phyloP scores from a whole-genome alignment of 164 flowering plant genomes.

The Saururus chinensis region DNA sequence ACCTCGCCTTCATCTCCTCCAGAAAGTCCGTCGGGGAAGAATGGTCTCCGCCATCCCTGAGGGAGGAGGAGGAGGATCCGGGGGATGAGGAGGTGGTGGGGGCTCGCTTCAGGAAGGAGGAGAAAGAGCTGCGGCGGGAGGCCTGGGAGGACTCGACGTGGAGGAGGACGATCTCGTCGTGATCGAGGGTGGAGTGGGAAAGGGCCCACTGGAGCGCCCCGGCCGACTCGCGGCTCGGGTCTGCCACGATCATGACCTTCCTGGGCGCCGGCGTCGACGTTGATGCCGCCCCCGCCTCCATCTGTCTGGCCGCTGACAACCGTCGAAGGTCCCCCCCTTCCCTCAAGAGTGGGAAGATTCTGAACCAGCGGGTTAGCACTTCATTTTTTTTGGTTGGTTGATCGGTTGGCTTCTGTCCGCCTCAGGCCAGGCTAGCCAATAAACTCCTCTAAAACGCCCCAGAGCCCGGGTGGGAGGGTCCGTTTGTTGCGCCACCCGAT shows the following conservation, averaged over 20 bases:
- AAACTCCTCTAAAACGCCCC: too few relatives aligned
- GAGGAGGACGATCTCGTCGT: conserved; percentile 52
- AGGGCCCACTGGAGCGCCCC: conserved; percentile 59
- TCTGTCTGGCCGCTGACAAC: not conserved
- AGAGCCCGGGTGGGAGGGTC: too few relatives aligned
- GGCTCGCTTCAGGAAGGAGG: conserved; percentile 30
- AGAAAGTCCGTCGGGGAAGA: conserved; percentile 21
- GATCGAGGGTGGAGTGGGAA: conserved; percentile 46
- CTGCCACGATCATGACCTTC: conserved; percentile 33
- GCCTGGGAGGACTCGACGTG: conserved; percentile 33
- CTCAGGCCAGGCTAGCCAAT: too few relatives aligned
- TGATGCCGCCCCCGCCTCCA: conserved; percentile 1
- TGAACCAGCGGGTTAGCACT: too few relatives aligned
- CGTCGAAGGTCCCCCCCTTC: not conserved
- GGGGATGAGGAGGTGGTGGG: not conserved
- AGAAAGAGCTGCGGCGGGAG: conserved; percentile 28
- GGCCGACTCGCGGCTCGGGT: conserved; percentile 50
- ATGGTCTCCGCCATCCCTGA: not conserved
- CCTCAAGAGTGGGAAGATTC: too few relatives aligned
- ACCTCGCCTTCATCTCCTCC: conserved; percentile 42
- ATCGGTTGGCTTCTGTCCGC: too few relatives aligned
- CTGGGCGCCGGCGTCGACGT: not conserved
- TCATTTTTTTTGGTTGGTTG: too few relatives aligned
- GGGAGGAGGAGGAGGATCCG: not conserved
- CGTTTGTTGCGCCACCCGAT: too few relatives aligned